These are phyloP conservation scores for Exsudoporus frostii DNA, from an alignment of 768 basidiomycete genomes.

Conservation along the genomic window DNA sequence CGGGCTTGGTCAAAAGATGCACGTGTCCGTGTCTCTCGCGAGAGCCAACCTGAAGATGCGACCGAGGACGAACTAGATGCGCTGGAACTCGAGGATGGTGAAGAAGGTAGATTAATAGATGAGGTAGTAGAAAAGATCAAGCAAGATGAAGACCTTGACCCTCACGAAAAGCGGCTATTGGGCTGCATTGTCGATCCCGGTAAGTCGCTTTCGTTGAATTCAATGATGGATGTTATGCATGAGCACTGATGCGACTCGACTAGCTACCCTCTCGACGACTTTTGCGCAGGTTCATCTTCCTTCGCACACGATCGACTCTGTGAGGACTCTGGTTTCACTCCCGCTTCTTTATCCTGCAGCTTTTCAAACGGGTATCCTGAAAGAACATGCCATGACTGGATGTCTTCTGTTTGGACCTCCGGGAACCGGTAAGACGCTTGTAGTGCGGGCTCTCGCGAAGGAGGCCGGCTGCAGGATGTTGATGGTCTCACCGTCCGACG, in stretches of 20 bases:
- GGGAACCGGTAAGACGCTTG: constrained; percentile 87
- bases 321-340: constrained; percentile 87
- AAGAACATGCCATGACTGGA: constrained; percentile 88
- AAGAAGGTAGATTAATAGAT: constrained; percentile 39
- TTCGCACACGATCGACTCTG: constrained; percentile 82
- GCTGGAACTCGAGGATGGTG: constrained; percentile 34
- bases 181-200: constrained; percentile 84
- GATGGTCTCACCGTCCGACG: constrained; percentile 85
- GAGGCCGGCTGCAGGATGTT: constrained; percentile 95
- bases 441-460: constrained; percentile 87
- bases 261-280: constrained; percentile 74
- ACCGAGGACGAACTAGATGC: constrained; percentile 31
- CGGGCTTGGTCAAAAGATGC: constrained; percentile 61
- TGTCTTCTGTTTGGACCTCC: constrained; percentile 92
- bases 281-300: constrained; percentile 90
- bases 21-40: constrained; percentile 31
- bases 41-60: constrained; percentile 35
- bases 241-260: constrained; percentile 3
- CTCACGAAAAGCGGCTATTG: constrained; percentile 78
- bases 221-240: background rate
- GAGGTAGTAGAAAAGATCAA: constrained; percentile 76
- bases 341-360: constrained; percentile 85
- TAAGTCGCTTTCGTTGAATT: constrained; percentile 29
- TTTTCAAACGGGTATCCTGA: constrained; percentile 85
- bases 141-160: constrained; percentile 70